Evolutionary conservation across 2,329 filamentous ascomycete genomes (phyloP).

Genomic region (Fusarium ramigenum): DNA sequence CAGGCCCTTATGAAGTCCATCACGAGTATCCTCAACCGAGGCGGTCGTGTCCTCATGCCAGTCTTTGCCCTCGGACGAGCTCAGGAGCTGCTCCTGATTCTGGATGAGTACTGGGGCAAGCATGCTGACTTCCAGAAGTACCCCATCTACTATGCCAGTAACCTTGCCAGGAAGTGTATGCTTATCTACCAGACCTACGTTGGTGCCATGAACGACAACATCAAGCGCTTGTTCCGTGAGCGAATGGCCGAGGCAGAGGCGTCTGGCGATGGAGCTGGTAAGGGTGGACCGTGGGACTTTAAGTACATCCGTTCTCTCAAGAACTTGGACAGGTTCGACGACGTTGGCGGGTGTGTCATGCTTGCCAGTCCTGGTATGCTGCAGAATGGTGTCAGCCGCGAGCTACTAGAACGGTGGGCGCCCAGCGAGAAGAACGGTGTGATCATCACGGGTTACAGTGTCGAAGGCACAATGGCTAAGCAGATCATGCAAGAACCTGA

Average conservation of each 20-base stretch:
- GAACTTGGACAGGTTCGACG: constrained; percentile 93
- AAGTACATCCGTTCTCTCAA: constrained; percentile 92
- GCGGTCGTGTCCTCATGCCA: constrained; percentile 91
- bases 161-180: constrained; percentile 96
- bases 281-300: constrained; percentile 95
- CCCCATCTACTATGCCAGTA: constrained; percentile 97
- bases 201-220: constrained; percentile 98
- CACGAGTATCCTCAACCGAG: constrained; percentile 88
- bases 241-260: constrained; percentile 91
- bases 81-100: constrained; percentile 90
- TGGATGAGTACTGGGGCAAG: constrained; percentile 96
- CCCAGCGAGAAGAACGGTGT: constrained; percentile 98
- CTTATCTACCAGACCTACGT: constrained; percentile 98
- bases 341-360: constrained; percentile 96
- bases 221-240: constrained; percentile 93
- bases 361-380: constrained; percentile 98
- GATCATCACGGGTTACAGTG: constrained; percentile 97
- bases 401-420: constrained; percentile 94
- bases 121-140: constrained; percentile 88
- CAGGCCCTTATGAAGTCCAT: constrained; percentile 95
- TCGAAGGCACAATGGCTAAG: constrained; percentile 98
- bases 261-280: constrained; percentile 75
- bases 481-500: constrained; percentile 95
- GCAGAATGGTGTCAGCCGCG: constrained; percentile 92
- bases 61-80: constrained; percentile 95